These are phyloP conservation scores for Trichoderma koningii DNA, from an alignment of 2,329 filamentous ascomycete species.

Conservation along the genomic window DNA sequence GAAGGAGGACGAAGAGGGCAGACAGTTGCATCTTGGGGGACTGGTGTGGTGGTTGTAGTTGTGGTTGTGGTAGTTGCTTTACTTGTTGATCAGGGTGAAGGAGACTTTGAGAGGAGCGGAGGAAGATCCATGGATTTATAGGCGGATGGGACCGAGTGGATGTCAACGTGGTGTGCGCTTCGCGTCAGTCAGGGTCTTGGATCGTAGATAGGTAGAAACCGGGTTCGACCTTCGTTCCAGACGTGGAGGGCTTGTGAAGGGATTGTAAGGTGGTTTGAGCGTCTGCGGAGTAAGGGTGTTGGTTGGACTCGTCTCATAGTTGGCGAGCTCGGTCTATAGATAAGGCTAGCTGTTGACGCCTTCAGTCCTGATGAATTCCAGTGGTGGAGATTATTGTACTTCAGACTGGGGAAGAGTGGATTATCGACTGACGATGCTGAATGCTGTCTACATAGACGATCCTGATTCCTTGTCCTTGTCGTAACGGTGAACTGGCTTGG, in stretches of 20 bases:
- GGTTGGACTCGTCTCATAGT: not conserved
- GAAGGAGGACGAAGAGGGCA: not conserved
- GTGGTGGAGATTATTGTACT: no score
- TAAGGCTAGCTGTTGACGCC: no score
- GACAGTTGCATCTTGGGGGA: not conserved
- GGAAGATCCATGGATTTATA: slow-evolving; percentile 6
- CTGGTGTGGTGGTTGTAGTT: not conserved
- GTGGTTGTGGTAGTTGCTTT: not conserved
- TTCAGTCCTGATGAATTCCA: no score
- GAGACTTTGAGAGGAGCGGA: not conserved
- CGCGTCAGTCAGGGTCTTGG: not conserved
- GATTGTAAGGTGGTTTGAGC: slow-evolving; percentile 8
- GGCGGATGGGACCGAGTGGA: not conserved
- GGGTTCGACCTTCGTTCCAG: not conserved
- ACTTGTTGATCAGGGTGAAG: not conserved
- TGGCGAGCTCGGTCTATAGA: no score
- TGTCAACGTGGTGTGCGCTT: not conserved
- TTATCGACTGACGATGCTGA: no score
- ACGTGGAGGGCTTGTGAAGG: not conserved
- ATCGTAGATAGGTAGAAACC: not conserved
- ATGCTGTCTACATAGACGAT: no score
- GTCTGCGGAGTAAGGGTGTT: not conserved
- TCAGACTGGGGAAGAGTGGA: no score
- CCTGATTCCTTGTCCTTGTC: no score
- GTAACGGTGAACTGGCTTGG: no score